Percentiles rank a stretch among this genome's conserved stretches.
These are phyloP conservation scores for Venturia effusa DNA, from an alignment of 2,329 filamentous ascomycete species.

Conservation along the genomic window DNA sequence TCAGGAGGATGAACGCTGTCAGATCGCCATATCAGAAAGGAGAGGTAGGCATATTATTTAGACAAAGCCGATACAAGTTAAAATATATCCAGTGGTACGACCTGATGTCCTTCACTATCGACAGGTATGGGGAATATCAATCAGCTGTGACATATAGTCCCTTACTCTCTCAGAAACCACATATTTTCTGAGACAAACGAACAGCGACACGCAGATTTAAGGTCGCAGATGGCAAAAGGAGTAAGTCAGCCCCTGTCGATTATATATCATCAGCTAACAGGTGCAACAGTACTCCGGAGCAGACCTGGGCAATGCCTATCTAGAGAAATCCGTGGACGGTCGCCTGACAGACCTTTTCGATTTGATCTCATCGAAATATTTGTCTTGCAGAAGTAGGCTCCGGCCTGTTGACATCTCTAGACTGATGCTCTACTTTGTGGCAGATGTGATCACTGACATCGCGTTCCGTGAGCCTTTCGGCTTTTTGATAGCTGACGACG, in stretches of 20 bases:
- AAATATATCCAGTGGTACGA: conserved; percentile 4
- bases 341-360: conserved; percentile 23
- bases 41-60: background rate
- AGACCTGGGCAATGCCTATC: conserved; percentile 27
- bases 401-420: conserved; percentile 24
- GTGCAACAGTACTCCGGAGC: background rate
- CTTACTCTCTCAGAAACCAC: background rate
- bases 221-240: conserved; percentile 8
- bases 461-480: conserved; percentile 37
- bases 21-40: conserved; percentile 7
- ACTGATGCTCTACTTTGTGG: conserved; percentile 28
- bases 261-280: background rate
- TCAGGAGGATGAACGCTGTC: conserved; percentile 12
- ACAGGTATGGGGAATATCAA: background rate
- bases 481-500: conserved; percentile 35
- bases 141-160: background rate
- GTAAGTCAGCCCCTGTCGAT: background rate
- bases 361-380: conserved; percentile 24
- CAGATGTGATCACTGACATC: conserved; percentile 30
- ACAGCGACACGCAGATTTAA: background rate
- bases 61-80: background rate
- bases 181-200: conserved; percentile 9
- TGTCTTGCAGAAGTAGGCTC: conserved; percentile 22
- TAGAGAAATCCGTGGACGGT: conserved; percentile 28
- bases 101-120: background rate